Evolutionary conservation across 805 yeast species (phyloP).

Genomic region (Lipomyces mesembrius): DNA sequence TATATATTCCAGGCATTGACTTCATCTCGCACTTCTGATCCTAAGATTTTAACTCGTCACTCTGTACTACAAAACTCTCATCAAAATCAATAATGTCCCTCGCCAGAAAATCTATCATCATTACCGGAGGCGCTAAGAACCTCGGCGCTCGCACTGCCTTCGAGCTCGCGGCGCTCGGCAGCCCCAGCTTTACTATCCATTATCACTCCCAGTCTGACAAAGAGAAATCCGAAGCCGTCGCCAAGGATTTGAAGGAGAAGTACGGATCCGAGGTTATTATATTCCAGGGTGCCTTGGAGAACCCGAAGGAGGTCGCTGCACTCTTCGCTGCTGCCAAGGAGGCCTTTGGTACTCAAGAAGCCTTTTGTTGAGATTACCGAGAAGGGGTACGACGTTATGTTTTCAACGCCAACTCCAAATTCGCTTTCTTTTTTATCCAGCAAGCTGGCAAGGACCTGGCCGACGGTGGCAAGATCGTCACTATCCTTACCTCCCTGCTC

Average conservation of each 20-base stretch:
- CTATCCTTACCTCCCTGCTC: constrained; percentile 64
- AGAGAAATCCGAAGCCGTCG: constrained; percentile 44
- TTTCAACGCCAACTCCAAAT: constrained; percentile 58
- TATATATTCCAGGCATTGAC: neutral
- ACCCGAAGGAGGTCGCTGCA: constrained; percentile 50
- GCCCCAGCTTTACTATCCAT: constrained; percentile 56
- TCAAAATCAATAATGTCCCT: constrained; percentile 2
- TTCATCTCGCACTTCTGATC: neutral
- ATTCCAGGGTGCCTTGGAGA: constrained; percentile 52
- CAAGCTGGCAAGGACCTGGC: constrained; percentile 58
- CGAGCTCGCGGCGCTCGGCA: constrained; percentile 61
- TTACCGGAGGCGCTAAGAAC: constrained; percentile 68
- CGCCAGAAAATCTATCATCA: constrained; percentile 56
- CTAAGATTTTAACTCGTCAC: neutral
- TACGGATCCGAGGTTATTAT: constrained; percentile 52
- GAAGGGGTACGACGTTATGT: constrained; percentile 61
- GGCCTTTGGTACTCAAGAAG: constrained; percentile 63
- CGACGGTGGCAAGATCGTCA: constrained; percentile 59
- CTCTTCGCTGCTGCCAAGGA: constrained; percentile 55
- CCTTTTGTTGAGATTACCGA: constrained; percentile 58
- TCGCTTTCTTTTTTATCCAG: constrained; percentile 65
- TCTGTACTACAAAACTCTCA: neutral
- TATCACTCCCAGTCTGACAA: constrained; percentile 55
- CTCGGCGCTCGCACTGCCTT: constrained; percentile 59
- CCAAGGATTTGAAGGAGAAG: constrained; percentile 46